Evolutionary conservation across 495 filamentous ascomycete species (phyloP), one percentile per base, ranked within the genome.

Genomic region (Penicillium macrosclerotiorum): DNA sequence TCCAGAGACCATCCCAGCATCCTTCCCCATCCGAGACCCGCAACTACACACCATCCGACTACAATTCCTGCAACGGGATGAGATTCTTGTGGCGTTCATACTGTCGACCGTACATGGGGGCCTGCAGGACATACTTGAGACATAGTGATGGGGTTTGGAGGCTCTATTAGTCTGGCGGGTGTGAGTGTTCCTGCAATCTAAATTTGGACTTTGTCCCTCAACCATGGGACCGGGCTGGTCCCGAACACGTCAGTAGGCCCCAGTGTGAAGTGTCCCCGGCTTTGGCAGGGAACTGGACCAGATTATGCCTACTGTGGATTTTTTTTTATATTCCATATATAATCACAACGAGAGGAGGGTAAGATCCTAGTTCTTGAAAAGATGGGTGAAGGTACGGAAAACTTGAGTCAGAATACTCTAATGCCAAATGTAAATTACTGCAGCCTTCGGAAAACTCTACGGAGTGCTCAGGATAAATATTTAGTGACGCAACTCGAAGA

Each of bases 191-290:
- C 34, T 37, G 33, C 29, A 11, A 19, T 26, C 48, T 51, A 51
- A 39, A 45, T 33, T 51, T 45, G 48, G 48, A 45, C 9, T n/a
- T 37, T 18, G 30, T 20, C 27, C 29, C 35, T 32, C 35, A 34
- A 45, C 48, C 48, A 51, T 51, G 48, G 48, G 37, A 45, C 47
- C n/a, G n/a, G n/a, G 19, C 13, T 13, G 8, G 26, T 39, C 37
- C 35, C 48, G 20, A 30, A 44, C 40, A 51, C 48, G 41, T 51
- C 48, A 51, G 25, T 38, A 22, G 35, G 3, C 40, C 29, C 47
- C 14, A 22, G 17, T 12, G 23, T 25, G 25, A 44, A 19, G 30
- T n/a, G 20, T 27, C 3, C 31, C 13, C 29, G 4, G 38, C 23
- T 13, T 5, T 5, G 25, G 5, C 5, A 27, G 5, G 25, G 11